Conservation (phyloP, 2,329 filamentous ascomycete species). For the Colletotrichum liaoningense region DNA sequence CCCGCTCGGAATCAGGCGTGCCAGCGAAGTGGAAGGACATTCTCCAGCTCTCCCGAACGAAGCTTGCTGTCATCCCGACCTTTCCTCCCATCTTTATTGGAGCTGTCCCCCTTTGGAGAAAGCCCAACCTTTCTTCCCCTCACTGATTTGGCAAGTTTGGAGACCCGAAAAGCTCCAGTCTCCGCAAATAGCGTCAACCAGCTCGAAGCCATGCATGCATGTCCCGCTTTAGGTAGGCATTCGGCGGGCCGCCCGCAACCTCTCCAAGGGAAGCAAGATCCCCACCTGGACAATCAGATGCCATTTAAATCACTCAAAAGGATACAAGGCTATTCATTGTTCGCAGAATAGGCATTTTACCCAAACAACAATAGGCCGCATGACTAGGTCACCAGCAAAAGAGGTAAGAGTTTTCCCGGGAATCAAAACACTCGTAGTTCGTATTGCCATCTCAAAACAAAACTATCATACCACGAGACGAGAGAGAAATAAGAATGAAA, state of each 20-base stretch:
- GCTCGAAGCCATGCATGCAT: no score
- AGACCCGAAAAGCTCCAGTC: no score
- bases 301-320: not conserved
- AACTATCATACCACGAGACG: constrained; percentile 24
- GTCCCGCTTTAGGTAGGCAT: not conserved
- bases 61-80: not conserved
- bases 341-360: not conserved
- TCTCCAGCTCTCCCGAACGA: not conserved
- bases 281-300: not conserved
- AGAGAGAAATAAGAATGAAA: not conserved
- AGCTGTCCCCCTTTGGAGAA: no score
- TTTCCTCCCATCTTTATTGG: not conserved
- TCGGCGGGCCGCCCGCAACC: not conserved
- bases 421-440: constrained; percentile 21
- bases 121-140: not conserved
- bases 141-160: not conserved
- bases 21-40: not conserved
- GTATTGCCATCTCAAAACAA: constrained; percentile 10
- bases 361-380: not conserved
- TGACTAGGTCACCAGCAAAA: not conserved
- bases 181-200: no score
- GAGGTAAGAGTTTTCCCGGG: not conserved
- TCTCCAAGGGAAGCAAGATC: not conserved
- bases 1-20: no score
- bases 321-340: not conserved